Conservation (phyloP, 1,284 basidiomycete genomes). For the Fomitiporia mediterranea region DNA sequence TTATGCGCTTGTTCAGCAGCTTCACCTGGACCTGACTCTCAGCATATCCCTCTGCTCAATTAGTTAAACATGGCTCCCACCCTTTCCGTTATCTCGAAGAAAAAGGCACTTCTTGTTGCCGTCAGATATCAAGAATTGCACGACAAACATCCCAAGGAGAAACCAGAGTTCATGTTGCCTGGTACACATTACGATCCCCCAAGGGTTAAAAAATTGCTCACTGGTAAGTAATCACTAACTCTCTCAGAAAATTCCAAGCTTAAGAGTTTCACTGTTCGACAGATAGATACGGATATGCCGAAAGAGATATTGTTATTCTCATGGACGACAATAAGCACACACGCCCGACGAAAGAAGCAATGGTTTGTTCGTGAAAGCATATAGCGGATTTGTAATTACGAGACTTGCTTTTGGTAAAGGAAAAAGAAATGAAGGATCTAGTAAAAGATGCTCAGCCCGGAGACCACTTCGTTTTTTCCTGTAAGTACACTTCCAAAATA, state of each 20-base stretch:
- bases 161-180: neutral
- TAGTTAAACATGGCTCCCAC: neutral
- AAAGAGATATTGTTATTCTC: slow-evolving; percentile 16
- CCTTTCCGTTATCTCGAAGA: neutral
- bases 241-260: neutral
- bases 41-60: too few species aligned
- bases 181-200: slow-evolving; percentile 14
- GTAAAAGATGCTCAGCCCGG: slow-evolving; percentile 20
- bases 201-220: slow-evolving; percentile 3
- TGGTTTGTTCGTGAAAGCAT: too few species aligned
- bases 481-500: slow-evolving; percentile 4
- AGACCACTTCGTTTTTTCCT: slow-evolving; percentile 21
- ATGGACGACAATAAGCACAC: slow-evolving; percentile 15
- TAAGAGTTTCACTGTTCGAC: neutral
- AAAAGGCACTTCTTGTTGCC: slow-evolving; percentile 14
- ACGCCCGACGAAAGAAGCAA: slow-evolving; percentile 14
- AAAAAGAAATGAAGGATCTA: slow-evolving; percentile 14
- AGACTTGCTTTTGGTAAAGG: too few species aligned
- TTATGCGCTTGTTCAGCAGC: too few species aligned
- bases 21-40: too few species aligned
- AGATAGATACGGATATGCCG: slow-evolving; percentile 14
- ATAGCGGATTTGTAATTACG: too few species aligned
- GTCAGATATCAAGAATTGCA: slow-evolving; percentile 10
- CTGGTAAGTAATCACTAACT: neutral
- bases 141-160: slow-evolving; percentile 4